Conservation (phyloP, 768 basidiomycete genomes). For the Gymnopilus dilepis region DNA sequence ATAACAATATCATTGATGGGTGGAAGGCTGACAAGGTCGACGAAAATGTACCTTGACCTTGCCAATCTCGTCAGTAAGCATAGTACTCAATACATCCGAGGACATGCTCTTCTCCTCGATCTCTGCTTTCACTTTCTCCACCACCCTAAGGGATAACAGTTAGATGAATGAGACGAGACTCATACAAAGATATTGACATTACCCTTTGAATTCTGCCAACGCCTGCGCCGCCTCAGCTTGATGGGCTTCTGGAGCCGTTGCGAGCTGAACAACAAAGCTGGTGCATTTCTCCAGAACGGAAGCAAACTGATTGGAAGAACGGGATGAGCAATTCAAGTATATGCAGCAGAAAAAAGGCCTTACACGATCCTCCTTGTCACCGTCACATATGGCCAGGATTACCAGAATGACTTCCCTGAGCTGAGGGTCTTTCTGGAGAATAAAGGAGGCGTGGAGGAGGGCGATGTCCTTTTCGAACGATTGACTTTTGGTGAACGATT, state of each 20-base stretch:
- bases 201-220: neutral
- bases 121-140: neutral
- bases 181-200: neutral
- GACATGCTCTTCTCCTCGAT: neutral
- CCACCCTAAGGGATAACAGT: neutral
- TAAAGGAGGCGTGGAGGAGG: neutral
- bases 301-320: neutral
- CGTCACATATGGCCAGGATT: neutral
- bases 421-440: neutral
- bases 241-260: neutral
- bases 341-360: neutral
- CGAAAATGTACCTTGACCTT: neutral
- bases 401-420: neutral
- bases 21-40: neutral
- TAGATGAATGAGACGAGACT: neutral
- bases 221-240: neutral
- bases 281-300: neutral
- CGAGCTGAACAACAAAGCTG: neutral
- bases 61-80: neutral
- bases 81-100: neutral
- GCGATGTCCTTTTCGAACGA: neutral
- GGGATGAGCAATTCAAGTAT: neutral
- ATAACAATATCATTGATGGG: no score
- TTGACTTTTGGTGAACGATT: neutral
- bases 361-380: neutral